phyloP scores from a whole-genome alignment of 768 basidiomycete genomes.

The Kwoniella newhampshirensis region DNA sequence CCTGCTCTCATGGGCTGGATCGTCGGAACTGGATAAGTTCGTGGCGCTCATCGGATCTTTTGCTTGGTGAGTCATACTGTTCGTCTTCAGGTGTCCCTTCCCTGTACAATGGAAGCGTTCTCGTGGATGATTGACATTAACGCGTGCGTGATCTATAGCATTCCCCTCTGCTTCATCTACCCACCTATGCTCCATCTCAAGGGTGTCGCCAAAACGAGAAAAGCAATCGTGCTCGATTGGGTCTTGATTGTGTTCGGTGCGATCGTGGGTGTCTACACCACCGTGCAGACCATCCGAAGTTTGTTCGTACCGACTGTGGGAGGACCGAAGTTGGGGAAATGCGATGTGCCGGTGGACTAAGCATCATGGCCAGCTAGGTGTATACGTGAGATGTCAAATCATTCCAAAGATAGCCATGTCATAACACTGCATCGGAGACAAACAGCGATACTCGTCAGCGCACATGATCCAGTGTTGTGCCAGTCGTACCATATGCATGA shows the following conservation, averaged over 20 bases:
- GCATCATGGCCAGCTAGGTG: too few species aligned
- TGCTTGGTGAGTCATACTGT: constrained; percentile 68
- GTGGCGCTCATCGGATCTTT: constrained; percentile 90
- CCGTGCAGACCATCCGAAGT: constrained; percentile 72
- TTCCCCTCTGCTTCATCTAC: constrained; percentile 91
- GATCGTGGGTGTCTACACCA: constrained; percentile 72
- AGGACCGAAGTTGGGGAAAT: constrained; percentile 54
- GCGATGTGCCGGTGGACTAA: constrained; percentile 30
- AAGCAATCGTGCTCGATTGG: constrained; percentile 68
- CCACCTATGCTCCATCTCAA: constrained; percentile 88
- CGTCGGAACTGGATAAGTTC: constrained; percentile 89
- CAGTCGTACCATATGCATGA: too few species aligned
- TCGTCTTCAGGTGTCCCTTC: too few species aligned
- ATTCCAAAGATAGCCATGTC: too few species aligned
- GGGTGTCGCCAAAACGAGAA: constrained; percentile 65
- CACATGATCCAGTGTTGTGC: too few species aligned
- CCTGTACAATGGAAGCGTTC: too few species aligned
- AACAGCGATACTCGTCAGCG: too few species aligned
- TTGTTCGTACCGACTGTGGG: constrained; percentile 61
- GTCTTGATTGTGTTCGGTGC: constrained; percentile 73
- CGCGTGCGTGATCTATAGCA: too few species aligned
- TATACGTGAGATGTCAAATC: neutral
- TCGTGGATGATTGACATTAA: too few species aligned
- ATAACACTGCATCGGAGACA: too few species aligned
- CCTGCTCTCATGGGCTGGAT: constrained; percentile 73